Evolutionary conservation across 768 basidiomycete genomes (phyloP), one percentile per base, ranked within the genome.

Genomic region (Mycena sanguinolenta): DNA sequence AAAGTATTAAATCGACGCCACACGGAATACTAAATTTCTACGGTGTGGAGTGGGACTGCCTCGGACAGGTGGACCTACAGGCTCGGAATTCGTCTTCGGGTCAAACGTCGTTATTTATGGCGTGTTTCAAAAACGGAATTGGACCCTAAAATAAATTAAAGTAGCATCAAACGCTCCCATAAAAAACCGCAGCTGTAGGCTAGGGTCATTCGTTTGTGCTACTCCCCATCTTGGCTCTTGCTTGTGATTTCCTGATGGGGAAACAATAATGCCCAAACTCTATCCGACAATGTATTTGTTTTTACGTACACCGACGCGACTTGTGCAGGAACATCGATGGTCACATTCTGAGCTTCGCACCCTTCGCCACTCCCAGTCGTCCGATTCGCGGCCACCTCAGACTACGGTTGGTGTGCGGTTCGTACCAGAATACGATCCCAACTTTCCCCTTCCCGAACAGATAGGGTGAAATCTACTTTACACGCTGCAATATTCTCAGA

Each of bases 251-350:
- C 49, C 49, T 50, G 25, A 66, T 30, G 30, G 13, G 49, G 54
- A 58, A 69, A 63, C 67, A 63, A 28, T 46, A 46, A 34, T 34
- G n/a, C 39, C 36, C 30, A 44, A 72, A 72, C 71, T 62, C 17
- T 72, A 72, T 42, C 9, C 64, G 72, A 73, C 72, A 73, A 66
- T 9, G 72, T 73, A 69, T 73, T 69, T 59, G 34, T 32, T 30
- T 58, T 71, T 66, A 70, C 69, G 69, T 70, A 32, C 38, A n/a
- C 36, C 17, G 36, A 25, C 49, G 21, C 6, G 21, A 16, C 16
- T 8, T 46, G 46, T 46, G 34, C 54, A 21, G 28, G 59, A 38
- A 25, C 44, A 58, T 30, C 6, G 12, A 27, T 30, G 30, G 21
- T 38, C 36, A 30, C 65, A 59, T n/a, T 34, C 16, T 27, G 49